Base-by-base conservation (phyloP, 2,329 filamentous ascomycete species). In the Pseudogymnoascus sp. region DNA sequence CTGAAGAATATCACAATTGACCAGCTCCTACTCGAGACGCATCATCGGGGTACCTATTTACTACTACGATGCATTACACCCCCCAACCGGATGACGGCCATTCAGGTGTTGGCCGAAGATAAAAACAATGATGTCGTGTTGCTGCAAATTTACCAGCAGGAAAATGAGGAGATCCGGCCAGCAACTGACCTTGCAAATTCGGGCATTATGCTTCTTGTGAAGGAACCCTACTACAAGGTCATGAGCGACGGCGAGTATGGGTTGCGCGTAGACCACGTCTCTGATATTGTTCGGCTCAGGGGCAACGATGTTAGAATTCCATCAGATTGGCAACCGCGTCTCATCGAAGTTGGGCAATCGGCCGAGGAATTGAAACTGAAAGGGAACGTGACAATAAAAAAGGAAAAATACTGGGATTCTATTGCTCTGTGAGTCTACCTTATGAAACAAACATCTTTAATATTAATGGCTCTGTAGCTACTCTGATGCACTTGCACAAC, bases 191-290 rank as follows among this genome's bases (percentile, higher is more conserved):
- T 68, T 35, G 69, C 70, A 1, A 69, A 67, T 9, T 64, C 75
- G 0, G 41, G 41, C 10, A 12, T 12, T 18, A 9, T 52, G n/a
- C 71, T 75, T 10, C 65, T 82, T 28, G 58, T 83, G 28, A 84
- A 82, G 62, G 80, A 83, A 60, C 79, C 80, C 0, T 83, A 75
- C 64, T 74, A 82, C 64, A 79, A 77, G 62, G 30, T 66, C 0
- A 70, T 71, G 21, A 67, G 65, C 0, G 67, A 75, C 26, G 74
- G 74, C 2, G 55, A 68, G 0, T 79, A 77, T 65, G 71, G 69
- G 0, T 33, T 83, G 21, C 73, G 79, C 5, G 76, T 82, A 5
- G 80, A 83, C 60, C 80, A 83, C 65, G 64, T 77, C 13, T 75
- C 74, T 13, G 80, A 83, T 60, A 63, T 82, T 15, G 61, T 75